A percentile compares a stretch with the other conserved stretches of the same genome.
phyloP scores from a whole-genome alignment of 2,329 filamentous ascomycete species.

The Leptographium flavum region DNA sequence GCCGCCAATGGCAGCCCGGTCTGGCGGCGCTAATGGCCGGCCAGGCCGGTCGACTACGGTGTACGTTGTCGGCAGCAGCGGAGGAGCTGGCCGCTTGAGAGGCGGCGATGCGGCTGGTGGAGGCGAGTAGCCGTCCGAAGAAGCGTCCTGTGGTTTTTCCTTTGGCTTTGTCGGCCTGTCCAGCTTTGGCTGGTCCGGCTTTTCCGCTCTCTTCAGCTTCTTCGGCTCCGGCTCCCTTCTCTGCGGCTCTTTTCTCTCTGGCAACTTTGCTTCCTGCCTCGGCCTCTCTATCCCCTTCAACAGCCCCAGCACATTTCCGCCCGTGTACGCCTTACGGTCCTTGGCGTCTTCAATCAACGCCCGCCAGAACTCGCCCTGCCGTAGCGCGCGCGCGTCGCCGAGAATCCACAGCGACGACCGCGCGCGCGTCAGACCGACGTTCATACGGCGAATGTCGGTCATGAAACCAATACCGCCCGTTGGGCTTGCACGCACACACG shows the following conservation, averaged over 20 bases:
- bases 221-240: not conserved
- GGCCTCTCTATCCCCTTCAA: constrained; percentile 23
- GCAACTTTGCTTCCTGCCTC: not conserved
- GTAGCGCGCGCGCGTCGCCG: constrained; percentile 75
- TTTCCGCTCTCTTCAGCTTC: not conserved
- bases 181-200: not conserved
- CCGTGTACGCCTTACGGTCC: constrained; percentile 59
- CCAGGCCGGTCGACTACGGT: constrained; percentile 7
- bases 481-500: constrained; percentile 86
- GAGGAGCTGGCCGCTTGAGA: constrained; percentile 7
- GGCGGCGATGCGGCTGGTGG: constrained; percentile 6
- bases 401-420: constrained; percentile 95
- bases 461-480: constrained; percentile 96
- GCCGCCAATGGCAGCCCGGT: constrained; percentile 11
- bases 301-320: constrained; percentile 40
- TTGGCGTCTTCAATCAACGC: constrained; percentile 74
- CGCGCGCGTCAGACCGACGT: constrained; percentile 90
- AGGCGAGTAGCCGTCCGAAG: constrained; percentile 5
- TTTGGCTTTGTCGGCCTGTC: not conserved
- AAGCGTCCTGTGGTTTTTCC: not conserved
- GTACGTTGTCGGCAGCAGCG: constrained; percentile 7
- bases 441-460: constrained; percentile 97
- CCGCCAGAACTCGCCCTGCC: constrained; percentile 83
- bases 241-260: not conserved
- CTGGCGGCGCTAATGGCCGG: not conserved